Percentiles rank a stretch among this genome's conserved stretches.
These are phyloP conservation scores for Exserohilum turcica DNA, from an alignment of 2,329 filamentous ascomycete genomes.

Conservation along the genomic window DNA sequence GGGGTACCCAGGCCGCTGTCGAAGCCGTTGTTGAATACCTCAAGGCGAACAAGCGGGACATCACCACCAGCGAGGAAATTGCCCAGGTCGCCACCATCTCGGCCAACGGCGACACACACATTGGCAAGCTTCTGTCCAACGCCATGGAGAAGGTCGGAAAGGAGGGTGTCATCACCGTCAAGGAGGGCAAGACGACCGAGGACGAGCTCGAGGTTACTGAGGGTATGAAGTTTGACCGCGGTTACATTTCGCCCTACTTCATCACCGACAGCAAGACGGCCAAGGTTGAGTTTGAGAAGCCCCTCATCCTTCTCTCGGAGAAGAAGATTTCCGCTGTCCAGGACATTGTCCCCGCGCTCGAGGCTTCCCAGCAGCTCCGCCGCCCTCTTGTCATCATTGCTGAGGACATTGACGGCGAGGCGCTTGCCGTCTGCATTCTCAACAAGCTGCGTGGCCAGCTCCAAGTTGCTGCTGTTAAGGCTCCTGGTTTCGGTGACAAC, in stretches of 20 bases:
- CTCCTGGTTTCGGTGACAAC: slow-evolving; percentile 99
- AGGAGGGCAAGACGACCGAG: slow-evolving; percentile 98
- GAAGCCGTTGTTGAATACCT: slow-evolving; percentile 93
- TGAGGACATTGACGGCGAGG: slow-evolving; percentile 98
- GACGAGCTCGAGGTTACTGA: slow-evolving; percentile 99
- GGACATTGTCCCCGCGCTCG: slow-evolving; percentile 97
- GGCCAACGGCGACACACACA: slow-evolving; percentile 94
- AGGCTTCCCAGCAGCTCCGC: slow-evolving; percentile 93
- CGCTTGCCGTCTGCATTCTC: slow-evolving; percentile 96
- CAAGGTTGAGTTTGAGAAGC: slow-evolving; percentile 99
- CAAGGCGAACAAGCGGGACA: slow-evolving; percentile 94
- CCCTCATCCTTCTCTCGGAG: slow-evolving; percentile 95
- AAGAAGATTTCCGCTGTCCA: slow-evolving; percentile 99
- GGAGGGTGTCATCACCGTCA: slow-evolving; percentile 99
- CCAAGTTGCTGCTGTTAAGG: slow-evolving; percentile 98
- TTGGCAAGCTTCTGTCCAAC: slow-evolving; percentile 93
- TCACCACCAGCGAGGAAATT: slow-evolving; percentile 96
- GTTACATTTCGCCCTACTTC: slow-evolving; percentile 98
- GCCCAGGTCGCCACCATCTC: slow-evolving; percentile 98
- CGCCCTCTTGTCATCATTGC: slow-evolving; percentile 97
- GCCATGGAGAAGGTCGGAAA: slow-evolving; percentile 99
- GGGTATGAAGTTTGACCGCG: slow-evolving; percentile 99
- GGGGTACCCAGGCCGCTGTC: slow-evolving; percentile 95
- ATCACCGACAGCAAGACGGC: slow-evolving; percentile 98
- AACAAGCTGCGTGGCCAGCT: slow-evolving; percentile 99